These are phyloP conservation scores for Lathyrus aphaca DNA, from an alignment of 306 rosid genomes.

Conservation along the genomic window DNA sequence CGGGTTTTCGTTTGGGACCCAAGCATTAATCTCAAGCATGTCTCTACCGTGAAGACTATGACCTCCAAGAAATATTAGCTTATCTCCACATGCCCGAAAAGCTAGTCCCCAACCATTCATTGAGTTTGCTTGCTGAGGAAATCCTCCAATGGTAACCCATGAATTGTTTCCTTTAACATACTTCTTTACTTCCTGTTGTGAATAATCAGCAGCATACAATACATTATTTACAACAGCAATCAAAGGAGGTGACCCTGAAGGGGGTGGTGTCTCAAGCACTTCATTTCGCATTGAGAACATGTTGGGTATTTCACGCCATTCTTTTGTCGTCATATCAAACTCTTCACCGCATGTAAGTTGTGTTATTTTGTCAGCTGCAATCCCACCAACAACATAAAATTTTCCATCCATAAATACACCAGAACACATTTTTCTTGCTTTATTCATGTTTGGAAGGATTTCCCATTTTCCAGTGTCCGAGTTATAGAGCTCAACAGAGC, in stretches of 20 bases:
- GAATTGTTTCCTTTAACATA: slow-evolving; percentile 50
- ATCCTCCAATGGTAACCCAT: slow-evolving; percentile 61
- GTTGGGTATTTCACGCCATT: slow-evolving; percentile 69
- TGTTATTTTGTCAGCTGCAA: slow-evolving; percentile 37
- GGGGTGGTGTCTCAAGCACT: slow-evolving; percentile 33
- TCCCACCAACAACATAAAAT: slow-evolving; percentile 79
- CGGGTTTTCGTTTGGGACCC: slow-evolving; percentile 57
- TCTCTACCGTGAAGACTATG: slow-evolving; percentile 25
- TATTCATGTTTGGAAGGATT: slow-evolving; percentile 69
- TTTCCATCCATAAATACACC: slow-evolving; percentile 67
- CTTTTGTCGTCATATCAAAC: slow-evolving; percentile 52
- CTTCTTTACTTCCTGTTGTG: slow-evolving; percentile 45
- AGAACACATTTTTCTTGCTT: slow-evolving; percentile 68
- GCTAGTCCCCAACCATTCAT: slow-evolving; percentile 77
- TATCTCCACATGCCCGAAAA: slow-evolving; percentile 71
- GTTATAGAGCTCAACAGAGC: slow-evolving; percentile 71
- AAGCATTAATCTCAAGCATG: slow-evolving; percentile 57
- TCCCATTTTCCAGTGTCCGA: slow-evolving; percentile 64
- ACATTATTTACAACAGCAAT: slow-evolving; percentile 72
- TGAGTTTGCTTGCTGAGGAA: slow-evolving; percentile 56
- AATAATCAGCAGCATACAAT: slow-evolving; percentile 73
- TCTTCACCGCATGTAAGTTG: slow-evolving; percentile 67
- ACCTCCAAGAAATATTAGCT: slow-evolving; percentile 63
- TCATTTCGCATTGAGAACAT: slow-evolving; percentile 58
- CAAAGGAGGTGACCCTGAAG: slow-evolving; percentile 73